phyloP scores from a whole-genome alignment of 139 green algal species.

The Chlorella vulgaris region DNA sequence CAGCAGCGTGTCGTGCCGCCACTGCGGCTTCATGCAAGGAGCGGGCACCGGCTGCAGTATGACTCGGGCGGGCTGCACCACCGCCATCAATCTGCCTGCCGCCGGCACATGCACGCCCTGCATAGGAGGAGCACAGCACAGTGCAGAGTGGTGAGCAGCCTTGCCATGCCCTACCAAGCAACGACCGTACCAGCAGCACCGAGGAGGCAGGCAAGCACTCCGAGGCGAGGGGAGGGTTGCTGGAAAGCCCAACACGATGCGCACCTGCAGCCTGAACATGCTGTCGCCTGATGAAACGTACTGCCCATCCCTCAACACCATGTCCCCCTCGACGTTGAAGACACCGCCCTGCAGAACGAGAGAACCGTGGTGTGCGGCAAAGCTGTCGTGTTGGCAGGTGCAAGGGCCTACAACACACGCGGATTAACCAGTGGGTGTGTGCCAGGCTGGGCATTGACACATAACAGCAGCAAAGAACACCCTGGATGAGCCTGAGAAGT shows the following conservation, averaged over 20 bases:
- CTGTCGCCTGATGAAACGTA: slow-evolving; percentile 61
- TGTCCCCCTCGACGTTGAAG: slow-evolving; percentile 58
- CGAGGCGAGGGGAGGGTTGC: no score
- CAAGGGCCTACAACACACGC: not conserved
- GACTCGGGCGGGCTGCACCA: slow-evolving; percentile 37
- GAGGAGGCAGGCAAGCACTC: not conserved
- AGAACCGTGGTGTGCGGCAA: not conserved
- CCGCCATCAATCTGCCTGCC: slow-evolving; percentile 45
- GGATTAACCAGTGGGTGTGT: not conserved
- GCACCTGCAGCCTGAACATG: slow-evolving; percentile 30
- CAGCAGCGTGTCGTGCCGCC: no score
- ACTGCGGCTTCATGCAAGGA: no score
- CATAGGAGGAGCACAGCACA: slow-evolving; percentile 40
- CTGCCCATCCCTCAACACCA: slow-evolving; percentile 67
- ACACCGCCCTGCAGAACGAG: slow-evolving; percentile 8
- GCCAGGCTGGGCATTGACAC: no score
- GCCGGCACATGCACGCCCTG: slow-evolving; percentile 59
- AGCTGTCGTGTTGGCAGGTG: not conserved
- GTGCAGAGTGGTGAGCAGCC: not conserved
- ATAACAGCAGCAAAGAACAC: no score
- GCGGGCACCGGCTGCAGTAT: no score
- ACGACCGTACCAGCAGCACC: no score
- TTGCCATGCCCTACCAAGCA: no score
- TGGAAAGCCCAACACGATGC: not conserved
- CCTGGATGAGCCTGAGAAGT: no score